Evolutionary conservation across 129 eudicot species (phyloP), one percentile per base, ranked within the genome.

Genomic region (Gnaphalium uliginosum): DNA sequence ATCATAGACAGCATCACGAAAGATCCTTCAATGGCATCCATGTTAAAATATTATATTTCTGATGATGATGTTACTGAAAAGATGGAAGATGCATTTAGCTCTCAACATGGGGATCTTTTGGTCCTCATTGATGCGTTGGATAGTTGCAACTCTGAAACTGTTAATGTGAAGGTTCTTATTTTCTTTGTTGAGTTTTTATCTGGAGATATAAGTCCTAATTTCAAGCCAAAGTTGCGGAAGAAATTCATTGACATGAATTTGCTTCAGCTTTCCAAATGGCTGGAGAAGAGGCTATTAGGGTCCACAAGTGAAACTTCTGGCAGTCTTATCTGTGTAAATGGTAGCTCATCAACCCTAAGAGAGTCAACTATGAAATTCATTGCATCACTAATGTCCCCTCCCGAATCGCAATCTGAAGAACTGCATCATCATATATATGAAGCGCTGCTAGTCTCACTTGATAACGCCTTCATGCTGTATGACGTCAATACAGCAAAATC

Each of bases 311-410:
- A 93, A 73, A 77, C 85, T 37, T 72, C 89, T 2, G 75, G 66
- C 43, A 86, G 81, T 39, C 63, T 57, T 72, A 41, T 66, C 3
- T 76, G 84, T 82, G 84, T 78, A 35, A 84, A 82, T 78, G 97
- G 86, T 82, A 81, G 76, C 78, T 91, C 93, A 78, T 74, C 76
- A 35, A 72, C 92, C 33, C 81, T 94, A 64, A 89, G 88, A 83
- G 99, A 89, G 71, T 87, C 99, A 54, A 87, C 96, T 46, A 91
- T 84, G 88, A 91, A 87, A 72, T 91, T 94, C 59, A 78, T 94
- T 19, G 33, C 66, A 60, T 85, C 90, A 73, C 89, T 91, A 37
- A 29, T 89, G 56, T 78, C 92, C 39, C 78, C 89, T 23, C 63
- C 85, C 51, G 97, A 86, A 59, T 8, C 74, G 14, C 83, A 69